Evolutionary conservation across 352 stramenopile genomes (phyloP).

Genomic region (Pythium chondricola): DNA sequence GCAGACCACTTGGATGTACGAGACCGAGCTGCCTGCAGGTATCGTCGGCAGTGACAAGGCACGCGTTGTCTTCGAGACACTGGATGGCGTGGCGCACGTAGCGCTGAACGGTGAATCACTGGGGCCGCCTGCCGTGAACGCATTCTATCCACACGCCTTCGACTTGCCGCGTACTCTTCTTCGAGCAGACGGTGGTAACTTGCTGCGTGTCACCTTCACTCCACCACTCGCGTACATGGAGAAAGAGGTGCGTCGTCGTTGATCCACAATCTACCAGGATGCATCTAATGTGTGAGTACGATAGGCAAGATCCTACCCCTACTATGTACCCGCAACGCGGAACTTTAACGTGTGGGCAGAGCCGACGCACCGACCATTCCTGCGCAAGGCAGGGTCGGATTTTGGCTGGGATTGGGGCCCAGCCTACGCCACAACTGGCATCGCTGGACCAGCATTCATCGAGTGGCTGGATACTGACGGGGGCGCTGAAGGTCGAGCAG

Average conservation of each 20-base stretch:
- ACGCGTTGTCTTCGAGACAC: constrained; percentile 50
- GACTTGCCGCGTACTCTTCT: constrained; percentile 22
- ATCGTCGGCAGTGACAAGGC: neutral
- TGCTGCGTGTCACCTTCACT: constrained; percentile 51
- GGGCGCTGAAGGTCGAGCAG: constrained; percentile 14
- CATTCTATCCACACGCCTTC: constrained; percentile 59
- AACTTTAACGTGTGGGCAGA: constrained; percentile 83
- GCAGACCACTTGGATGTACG: constrained; percentile 67
- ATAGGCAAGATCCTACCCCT: constrained; percentile 58
- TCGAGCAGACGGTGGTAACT: constrained; percentile 25
- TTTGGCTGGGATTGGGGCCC: constrained; percentile 88
- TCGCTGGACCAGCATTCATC: constrained; percentile 46
- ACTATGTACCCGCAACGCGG: constrained; percentile 62
- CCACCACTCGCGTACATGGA: constrained; percentile 46
- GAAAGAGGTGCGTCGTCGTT: constrained; percentile 20
- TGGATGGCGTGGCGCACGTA: constrained; percentile 67
- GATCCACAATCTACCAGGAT: neutral
- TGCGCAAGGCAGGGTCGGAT: constrained; percentile 80
- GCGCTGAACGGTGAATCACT: constrained; percentile 56
- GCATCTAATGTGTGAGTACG: neutral
- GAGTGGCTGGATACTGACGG: constrained; percentile 22
- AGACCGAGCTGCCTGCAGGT: constrained; percentile 35
- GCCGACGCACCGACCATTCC: constrained; percentile 66
- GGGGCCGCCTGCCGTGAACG: constrained; percentile 38
- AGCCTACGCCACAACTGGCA: constrained; percentile 56